phyloP scores from a whole-genome alignment of 140 eudicot genomes.

The Bidens hawaiensis region DNA sequence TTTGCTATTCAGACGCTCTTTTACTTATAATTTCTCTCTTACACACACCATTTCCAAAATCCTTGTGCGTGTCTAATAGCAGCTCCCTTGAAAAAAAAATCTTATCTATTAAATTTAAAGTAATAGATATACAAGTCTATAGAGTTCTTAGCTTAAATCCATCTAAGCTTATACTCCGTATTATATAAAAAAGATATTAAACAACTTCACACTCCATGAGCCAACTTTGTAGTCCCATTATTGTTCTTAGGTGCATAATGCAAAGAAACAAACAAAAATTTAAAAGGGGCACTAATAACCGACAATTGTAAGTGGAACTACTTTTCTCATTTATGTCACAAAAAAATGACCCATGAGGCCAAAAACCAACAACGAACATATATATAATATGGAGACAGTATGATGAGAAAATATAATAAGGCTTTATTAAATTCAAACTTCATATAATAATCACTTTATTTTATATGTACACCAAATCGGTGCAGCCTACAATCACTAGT shows the following conservation, averaged over 20 bases:
- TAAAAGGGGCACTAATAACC: background rate
- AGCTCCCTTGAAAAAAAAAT: no score
- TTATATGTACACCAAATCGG: background rate
- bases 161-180: no score
- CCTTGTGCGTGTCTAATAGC: no score
- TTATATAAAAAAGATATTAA: background rate
- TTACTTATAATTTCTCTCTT: no score
- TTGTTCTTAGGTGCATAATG: slow-evolving; percentile 2
- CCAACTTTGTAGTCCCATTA: background rate
- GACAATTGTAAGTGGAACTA: slow-evolving; percentile 4
- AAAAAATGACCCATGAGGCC: background rate
- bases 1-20: no score
- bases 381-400: background rate
- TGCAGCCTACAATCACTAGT: background rate
- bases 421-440: background rate
- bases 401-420: background rate
- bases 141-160: no score
- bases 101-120: no score
- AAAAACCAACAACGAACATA: background rate
- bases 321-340: background rate
- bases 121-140: no score
- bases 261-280: background rate
- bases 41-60: no score
- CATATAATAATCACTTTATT: background rate
- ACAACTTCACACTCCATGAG: background rate